Percentiles rank a stretch among this genome's conserved stretches.
Conservation (phyloP, 441 rosid species). For the Aleurites moluccanus region DNA sequence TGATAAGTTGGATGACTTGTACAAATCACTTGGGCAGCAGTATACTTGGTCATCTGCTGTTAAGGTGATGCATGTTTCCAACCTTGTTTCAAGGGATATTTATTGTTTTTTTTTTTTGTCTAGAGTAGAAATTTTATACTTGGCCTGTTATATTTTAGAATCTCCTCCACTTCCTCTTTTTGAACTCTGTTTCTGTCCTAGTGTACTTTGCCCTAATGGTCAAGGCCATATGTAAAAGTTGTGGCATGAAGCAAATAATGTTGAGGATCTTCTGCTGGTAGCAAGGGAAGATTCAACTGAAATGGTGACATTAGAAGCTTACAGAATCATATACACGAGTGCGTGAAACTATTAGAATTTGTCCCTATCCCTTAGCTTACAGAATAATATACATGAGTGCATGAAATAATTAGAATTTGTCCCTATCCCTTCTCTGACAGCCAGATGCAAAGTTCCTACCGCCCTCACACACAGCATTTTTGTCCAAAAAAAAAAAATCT, state of each 20-base stretch:
- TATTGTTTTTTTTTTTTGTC: conserved; percentile 1
- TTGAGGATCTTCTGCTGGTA: conserved; percentile 4
- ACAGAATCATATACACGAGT: neutral
- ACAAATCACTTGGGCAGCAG: conserved; percentile 72
- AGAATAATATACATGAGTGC: neutral
- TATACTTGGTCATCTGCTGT: conserved; percentile 95
- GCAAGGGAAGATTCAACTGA: neutral
- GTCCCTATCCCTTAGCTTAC: neutral
- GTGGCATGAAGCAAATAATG: neutral
- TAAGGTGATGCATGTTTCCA: conserved; percentile 55
- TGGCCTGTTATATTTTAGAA: neutral
- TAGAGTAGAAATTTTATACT: conserved; percentile 1
- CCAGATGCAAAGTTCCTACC: no score
- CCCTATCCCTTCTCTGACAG: no score
- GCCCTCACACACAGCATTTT: no score
- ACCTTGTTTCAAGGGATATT: neutral
- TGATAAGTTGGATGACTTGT: conserved; percentile 68
- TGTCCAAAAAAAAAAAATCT: neutral
- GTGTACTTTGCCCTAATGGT: neutral
- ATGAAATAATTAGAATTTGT: neutral
- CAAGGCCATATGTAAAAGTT: neutral
- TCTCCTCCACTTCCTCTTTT: neutral
- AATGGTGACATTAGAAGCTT: neutral
- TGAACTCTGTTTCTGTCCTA: neutral
- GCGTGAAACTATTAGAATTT: neutral